Base-by-base conservation (phyloP, 768 basidiomycete genomes). In the Wakefieldia striispora region DNA sequence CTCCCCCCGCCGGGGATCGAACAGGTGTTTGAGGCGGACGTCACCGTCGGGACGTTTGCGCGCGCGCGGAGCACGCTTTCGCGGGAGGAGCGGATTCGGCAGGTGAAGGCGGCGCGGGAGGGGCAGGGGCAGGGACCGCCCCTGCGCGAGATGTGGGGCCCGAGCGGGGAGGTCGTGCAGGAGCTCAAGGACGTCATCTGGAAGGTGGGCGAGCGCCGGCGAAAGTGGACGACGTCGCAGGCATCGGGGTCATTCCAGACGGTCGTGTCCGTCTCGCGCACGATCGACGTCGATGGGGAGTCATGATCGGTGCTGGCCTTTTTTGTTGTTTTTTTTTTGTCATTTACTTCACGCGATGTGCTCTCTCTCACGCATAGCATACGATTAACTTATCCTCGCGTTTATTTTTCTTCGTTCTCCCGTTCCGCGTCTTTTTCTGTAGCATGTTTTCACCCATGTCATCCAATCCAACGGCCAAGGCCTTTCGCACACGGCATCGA, bases 111-210 rank as follows among this genome's bases (percentile, higher is more conserved):
- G 14, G 21, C 16, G 5, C 19, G 10, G 11, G 20, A 11, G 21
- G 13, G 19, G 31, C 16, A 9, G 31, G 10, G n/a, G n/a, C n/a
- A n/a, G n/a, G n/a, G n/a, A n/a, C n/a, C 17, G 6, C 19, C 31
- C 4, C 35, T 35, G 5, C 59, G 50, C 51, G 82, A 79, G 65
- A 71, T 72, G 49, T 84, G 84, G 84, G 87, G 86, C 0, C 88
- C 86, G 7, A 80, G 82, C 4, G 84, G 82, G 1, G 89, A 91
- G 53, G 88, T 91, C 31, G 87, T 91, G 6, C 82, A 88, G 63
- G 89, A 91, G 65, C 71, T 91, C 54, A 88, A 86, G 65, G 89
- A 91, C 57, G 88, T 91, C 11, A 91, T 91, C 26, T 88, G 86
- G 86, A 86, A 89, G 64, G 89, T 91, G 9, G 79, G 88, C 27